A percentile compares a stretch with the other conserved stretches of the same genome.
Conservation (phyloP, 2,329 filamentous ascomycete species). For the Leptoxyphium fumago region DNA sequence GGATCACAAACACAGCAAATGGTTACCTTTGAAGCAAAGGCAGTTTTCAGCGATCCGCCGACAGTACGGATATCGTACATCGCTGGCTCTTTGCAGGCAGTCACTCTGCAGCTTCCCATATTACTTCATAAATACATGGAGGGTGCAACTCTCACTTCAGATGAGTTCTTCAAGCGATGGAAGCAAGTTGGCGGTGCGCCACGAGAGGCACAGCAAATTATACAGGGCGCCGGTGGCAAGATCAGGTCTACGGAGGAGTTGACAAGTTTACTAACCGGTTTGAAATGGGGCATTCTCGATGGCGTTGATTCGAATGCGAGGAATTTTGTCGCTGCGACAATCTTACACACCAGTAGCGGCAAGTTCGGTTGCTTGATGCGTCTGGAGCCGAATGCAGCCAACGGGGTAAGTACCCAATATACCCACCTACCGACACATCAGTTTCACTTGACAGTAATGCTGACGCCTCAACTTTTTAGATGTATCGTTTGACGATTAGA, state of each 20-base stretch:
- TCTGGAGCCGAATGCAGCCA: slow-evolving; percentile 85
- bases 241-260: slow-evolving; percentile 55
- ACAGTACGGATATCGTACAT: slow-evolving; percentile 92
- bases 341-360: slow-evolving; percentile 68
- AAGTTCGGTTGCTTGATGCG: slow-evolving; percentile 91
- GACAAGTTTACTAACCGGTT: slow-evolving; percentile 59
- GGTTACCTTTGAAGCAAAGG: slow-evolving; percentile 80
- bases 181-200: slow-evolving; percentile 88
- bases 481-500: slow-evolving; percentile 86
- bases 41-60: slow-evolving; percentile 66
- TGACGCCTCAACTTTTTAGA: slow-evolving; percentile 37
- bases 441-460: too few relatives aligned
- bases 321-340: slow-evolving; percentile 87
- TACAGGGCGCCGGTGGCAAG: slow-evolving; percentile 42
- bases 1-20: slow-evolving; percentile 79
- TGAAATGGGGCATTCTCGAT: slow-evolving; percentile 75
- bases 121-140: slow-evolving; percentile 95
- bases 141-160: slow-evolving; percentile 64
- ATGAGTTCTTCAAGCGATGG: slow-evolving; percentile 99
- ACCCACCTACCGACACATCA: neutral
- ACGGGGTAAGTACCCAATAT: slow-evolving; percentile 50
- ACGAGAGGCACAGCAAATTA: slow-evolving; percentile 77
- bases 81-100: slow-evolving; percentile 78
- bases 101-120: slow-evolving; percentile 82
- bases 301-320: slow-evolving; percentile 82